Evolutionary conservation across 176 grass and related monocot species (phyloP).

Genomic region (Carex cristatella): DNA sequence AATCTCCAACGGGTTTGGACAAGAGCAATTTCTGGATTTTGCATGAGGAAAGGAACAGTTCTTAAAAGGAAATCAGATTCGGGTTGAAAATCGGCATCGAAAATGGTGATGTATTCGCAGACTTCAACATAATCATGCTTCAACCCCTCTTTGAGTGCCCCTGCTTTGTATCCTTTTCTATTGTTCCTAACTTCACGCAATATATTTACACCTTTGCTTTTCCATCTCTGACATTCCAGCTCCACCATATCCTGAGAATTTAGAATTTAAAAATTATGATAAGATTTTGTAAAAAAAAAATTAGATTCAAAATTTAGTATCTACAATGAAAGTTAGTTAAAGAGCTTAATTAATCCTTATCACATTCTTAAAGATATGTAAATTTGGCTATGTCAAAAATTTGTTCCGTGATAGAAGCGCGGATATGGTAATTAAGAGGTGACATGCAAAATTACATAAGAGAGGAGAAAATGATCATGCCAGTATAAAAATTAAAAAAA

Average conservation of each 20-base stretch:
- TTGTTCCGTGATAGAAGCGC: neutral
- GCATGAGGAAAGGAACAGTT: conserved; percentile 77
- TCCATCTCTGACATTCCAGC: conserved; percentile 66
- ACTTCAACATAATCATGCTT: conserved; percentile 49
- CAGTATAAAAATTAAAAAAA: neutral
- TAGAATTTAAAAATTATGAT: neutral
- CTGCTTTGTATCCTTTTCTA: conserved; percentile 91
- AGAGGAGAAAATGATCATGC: neutral
- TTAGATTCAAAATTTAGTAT: neutral
- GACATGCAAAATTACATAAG: neutral
- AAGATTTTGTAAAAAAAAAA: neutral
- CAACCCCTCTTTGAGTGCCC: conserved; percentile 78
- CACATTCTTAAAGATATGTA: neutral
- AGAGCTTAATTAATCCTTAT: no score
- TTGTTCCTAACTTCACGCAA: conserved; percentile 67
- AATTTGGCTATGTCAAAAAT: neutral
- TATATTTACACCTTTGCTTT: conserved; percentile 67
- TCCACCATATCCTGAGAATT: conserved; percentile 56
- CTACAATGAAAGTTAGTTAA: no score
- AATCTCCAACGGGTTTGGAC: conserved; percentile 94
- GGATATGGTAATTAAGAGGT: neutral
- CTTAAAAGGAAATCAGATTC: conserved; percentile 59
- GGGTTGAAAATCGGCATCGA: conserved; percentile 87
- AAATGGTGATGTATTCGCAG: conserved; percentile 88
- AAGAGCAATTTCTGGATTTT: conserved; percentile 71